Evolutionary conservation across 2,329 filamentous ascomycete species (phyloP).

Genomic region (Botrytis squamosa): DNA sequence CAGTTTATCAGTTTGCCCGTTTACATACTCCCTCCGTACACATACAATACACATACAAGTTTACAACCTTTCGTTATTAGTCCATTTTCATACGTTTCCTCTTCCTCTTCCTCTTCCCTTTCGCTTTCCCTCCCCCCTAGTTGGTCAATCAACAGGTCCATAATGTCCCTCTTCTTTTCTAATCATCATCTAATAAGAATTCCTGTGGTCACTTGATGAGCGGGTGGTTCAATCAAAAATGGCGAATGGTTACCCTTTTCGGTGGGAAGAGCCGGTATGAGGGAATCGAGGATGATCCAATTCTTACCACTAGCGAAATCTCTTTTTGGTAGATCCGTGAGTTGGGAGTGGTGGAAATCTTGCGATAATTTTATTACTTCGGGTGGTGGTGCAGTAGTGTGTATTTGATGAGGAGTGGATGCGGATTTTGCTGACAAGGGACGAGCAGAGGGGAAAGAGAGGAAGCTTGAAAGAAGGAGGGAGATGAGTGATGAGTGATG

Average conservation of each 20-base stretch:
- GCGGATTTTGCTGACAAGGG: neutral
- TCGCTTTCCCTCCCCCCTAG: neutral
- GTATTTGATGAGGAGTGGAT: neutral
- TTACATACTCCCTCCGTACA: neutral
- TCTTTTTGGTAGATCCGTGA: conserved; percentile 10
- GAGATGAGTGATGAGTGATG: neutral
- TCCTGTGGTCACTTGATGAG: neutral
- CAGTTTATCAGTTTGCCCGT: neutral
- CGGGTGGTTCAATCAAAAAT: neutral
- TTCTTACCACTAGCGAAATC: neutral
- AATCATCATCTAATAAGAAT: neutral
- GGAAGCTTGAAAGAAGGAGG: neutral
- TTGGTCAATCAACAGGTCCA: neutral
- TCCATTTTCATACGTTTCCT: neutral
- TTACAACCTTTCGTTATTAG: no score
- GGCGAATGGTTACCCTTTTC: conserved; percentile 8
- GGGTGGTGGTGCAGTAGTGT: conserved; percentile 10
- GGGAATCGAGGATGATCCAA: neutral
- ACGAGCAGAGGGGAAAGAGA: neutral
- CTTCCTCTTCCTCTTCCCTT: neutral
- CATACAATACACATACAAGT: no score
- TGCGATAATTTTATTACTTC: conserved; percentile 6
- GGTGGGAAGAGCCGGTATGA: conserved; percentile 1
- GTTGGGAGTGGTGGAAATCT: conserved; percentile 10
- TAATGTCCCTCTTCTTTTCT: no score